Conservation (phyloP, 257 asterid species). For the Ophiorrhiza pumila region DNA sequence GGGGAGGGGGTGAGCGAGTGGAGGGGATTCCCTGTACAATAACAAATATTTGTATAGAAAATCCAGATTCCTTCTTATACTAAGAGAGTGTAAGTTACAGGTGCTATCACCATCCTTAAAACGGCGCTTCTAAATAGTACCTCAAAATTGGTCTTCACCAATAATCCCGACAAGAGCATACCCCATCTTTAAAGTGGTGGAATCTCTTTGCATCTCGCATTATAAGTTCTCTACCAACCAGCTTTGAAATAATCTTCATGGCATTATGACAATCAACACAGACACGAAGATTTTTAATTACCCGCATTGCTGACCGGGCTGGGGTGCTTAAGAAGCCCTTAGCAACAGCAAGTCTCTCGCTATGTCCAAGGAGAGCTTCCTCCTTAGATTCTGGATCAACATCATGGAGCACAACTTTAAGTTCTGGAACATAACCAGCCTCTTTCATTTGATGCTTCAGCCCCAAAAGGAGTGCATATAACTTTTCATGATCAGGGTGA, state of each 20-base stretch:
- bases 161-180: conserved; percentile 72
- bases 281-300: conserved; percentile 69
- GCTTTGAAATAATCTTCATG: conserved; percentile 62
- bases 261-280: conserved; percentile 84
- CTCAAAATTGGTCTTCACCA: conserved; percentile 50
- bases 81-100: neutral
- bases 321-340: conserved; percentile 71
- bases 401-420: conserved; percentile 78
- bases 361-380: conserved; percentile 81
- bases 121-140: conserved; percentile 19
- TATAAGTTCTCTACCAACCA: conserved; percentile 72
- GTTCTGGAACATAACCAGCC: conserved; percentile 64
- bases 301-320: conserved; percentile 54
- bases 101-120: neutral
- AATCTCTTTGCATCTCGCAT: conserved; percentile 73
- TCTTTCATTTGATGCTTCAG: conserved; percentile 75
- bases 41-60: neutral
- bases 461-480: conserved; percentile 54
- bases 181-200: conserved; percentile 77
- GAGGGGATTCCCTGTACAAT: neutral
- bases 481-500: conserved; percentile 57
- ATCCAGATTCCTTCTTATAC: neutral
- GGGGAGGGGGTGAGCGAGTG: neutral
- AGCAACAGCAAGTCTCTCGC: conserved; percentile 86
- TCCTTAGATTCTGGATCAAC: conserved; percentile 73